Evolutionary conservation across 1,284 basidiomycete species (phyloP).

Genomic region (Flammula alnicola): DNA sequence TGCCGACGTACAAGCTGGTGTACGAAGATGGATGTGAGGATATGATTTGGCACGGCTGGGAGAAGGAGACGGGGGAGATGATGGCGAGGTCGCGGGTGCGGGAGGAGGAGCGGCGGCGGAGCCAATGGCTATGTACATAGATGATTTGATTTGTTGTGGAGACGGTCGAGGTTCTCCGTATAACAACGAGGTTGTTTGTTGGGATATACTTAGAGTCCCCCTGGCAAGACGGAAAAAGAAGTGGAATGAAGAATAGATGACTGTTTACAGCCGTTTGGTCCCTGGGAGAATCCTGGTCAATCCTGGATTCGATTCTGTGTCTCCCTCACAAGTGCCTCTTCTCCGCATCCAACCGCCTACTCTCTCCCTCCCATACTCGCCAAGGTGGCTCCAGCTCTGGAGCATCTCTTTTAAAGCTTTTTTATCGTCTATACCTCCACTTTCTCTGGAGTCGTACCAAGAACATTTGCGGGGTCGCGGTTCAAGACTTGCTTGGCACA

Average conservation of each 20-base stretch:
- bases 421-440: too few species aligned
- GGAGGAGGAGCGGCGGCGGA: slow-evolving; percentile 57
- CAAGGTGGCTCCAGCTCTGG: too few species aligned
- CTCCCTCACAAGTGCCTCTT: slow-evolving; percentile 5
- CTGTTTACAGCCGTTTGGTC: slow-evolving; percentile 22
- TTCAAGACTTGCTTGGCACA: slow-evolving; percentile 42
- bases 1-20: slow-evolving; percentile 74
- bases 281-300: slow-evolving; percentile 24
- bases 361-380: neutral
- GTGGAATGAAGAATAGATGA: slow-evolving; percentile 5
- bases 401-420: too few species aligned
- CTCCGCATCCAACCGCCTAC: neutral
- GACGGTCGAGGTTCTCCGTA: slow-evolving; percentile 17
- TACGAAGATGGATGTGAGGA: slow-evolving; percentile 73
- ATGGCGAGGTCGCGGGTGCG: slow-evolving; percentile 47
- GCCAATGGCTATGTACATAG: slow-evolving; percentile 34
- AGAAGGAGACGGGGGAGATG: slow-evolving; percentile 44
- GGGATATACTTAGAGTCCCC: slow-evolving; percentile 12
- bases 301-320: too few species aligned
- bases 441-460: slow-evolving; percentile 8
- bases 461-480: slow-evolving; percentile 18
- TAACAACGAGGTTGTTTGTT: slow-evolving; percentile 13
- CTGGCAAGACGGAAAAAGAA: too few species aligned
- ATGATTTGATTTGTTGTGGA: slow-evolving; percentile 34
- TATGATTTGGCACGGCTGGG: slow-evolving; percentile 43